These are phyloP conservation scores for Fusarium sp. DNA, from an alignment of 2,329 filamentous ascomycete species.

Conservation along the genomic window DNA sequence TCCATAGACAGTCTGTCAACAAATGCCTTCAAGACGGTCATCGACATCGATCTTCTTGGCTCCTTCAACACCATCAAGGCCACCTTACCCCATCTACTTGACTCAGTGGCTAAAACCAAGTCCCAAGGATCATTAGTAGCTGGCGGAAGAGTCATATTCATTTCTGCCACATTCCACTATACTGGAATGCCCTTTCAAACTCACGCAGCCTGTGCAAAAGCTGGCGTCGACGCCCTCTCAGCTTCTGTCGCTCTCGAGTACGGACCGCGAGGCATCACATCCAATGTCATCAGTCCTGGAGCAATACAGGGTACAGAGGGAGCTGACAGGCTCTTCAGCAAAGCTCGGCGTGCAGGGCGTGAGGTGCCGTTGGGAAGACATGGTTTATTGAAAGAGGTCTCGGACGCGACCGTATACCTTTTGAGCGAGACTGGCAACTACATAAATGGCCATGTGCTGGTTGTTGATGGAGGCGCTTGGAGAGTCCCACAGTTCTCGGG, in stretches of 20 bases:
- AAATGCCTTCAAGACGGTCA: too few relatives aligned
- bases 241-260: background rate
- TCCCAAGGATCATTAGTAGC: background rate
- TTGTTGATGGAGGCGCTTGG: background rate
- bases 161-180: background rate
- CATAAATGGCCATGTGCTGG: background rate
- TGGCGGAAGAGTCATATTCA: background rate
- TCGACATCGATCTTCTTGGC: too few relatives aligned
- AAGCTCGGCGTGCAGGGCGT: background rate
- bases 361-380: background rate
- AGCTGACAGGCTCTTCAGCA: background rate
- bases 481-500: background rate
- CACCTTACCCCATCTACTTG: too few relatives aligned
- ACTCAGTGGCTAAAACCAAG: background rate
- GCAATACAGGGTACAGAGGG: background rate
- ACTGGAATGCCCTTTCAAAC: background rate
- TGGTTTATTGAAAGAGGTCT: background rate
- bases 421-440: background rate
- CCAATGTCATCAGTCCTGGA: background rate
- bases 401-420: background rate
- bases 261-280: background rate
- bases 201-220: background rate
- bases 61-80: too few relatives aligned
- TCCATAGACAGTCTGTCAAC: too few relatives aligned
- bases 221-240: background rate